phyloP scores from a whole-genome alignment of 1,284 basidiomycete genomes.

The Boletus holoroseus region DNA sequence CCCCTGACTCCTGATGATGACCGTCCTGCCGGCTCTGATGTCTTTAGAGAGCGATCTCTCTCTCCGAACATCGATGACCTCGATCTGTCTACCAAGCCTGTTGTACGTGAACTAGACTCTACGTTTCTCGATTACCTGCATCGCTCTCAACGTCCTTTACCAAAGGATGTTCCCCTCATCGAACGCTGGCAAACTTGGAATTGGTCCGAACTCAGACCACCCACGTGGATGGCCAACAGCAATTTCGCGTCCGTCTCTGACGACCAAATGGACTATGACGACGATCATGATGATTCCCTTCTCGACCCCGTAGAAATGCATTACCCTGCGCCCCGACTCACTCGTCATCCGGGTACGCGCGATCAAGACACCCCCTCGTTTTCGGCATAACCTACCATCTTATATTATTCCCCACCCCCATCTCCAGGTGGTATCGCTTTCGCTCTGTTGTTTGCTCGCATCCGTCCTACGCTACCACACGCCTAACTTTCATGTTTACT shows the following conservation, averaged over 20 bases:
- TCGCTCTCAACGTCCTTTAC: slow-evolving; percentile 21
- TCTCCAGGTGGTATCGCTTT: slow-evolving; percentile 12
- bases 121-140: slow-evolving; percentile 16
- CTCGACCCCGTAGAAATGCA: slow-evolving; percentile 12
- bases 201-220: slow-evolving; percentile 31
- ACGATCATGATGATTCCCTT: slow-evolving; percentile 20
- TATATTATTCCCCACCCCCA: slow-evolving; percentile 7
- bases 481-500: slow-evolving; percentile 17
- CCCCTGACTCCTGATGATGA: slow-evolving; percentile 40
- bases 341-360: slow-evolving; percentile 9
- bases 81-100: slow-evolving; percentile 12
- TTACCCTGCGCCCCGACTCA: slow-evolving; percentile 14
- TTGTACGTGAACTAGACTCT: slow-evolving; percentile 26
- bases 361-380: slow-evolving; percentile 13
- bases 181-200: slow-evolving; percentile 33
- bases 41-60: slow-evolving; percentile 22
- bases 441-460: slow-evolving; percentile 22
- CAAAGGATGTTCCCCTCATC: slow-evolving; percentile 24
- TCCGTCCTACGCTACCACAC: slow-evolving; percentile 24
- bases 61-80: slow-evolving; percentile 24
- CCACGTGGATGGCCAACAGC: slow-evolving; percentile 22
- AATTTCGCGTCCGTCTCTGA: slow-evolving; percentile 4
- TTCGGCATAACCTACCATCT: slow-evolving; percentile 17
- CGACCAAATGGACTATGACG: slow-evolving; percentile 22
- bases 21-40: slow-evolving; percentile 17